phyloP scores from a whole-genome alignment of 225 moss, liverwort and hornwort genomes.

The Pseudoscleropodium purum region DNA sequence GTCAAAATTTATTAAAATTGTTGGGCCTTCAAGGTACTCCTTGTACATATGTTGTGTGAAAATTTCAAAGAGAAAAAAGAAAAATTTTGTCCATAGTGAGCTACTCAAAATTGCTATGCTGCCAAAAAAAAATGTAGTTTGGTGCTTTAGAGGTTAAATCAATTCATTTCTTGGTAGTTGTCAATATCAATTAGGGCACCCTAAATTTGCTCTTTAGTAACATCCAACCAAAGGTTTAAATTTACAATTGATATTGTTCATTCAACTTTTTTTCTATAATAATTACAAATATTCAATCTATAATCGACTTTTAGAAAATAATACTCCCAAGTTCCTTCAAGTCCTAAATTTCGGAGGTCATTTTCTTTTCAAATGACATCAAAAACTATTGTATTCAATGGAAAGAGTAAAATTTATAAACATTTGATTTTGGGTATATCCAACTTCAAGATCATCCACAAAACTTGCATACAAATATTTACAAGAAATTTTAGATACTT shows the following conservation, averaged over 20 bases:
- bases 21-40: too few relatives aligned
- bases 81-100: too few relatives aligned
- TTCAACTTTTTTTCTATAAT: not conserved
- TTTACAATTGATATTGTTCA: not conserved
- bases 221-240: rapidly evolving
- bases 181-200: not conserved
- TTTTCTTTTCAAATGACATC: not conserved
- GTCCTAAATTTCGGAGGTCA: rapidly evolving
- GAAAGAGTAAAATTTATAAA: not conserved
- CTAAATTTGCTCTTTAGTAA: not conserved
- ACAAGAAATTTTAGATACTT: not conserved
- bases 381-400: not conserved
- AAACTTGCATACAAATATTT: not conserved
- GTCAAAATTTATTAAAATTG: too few relatives aligned
- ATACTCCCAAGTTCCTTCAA: rapidly evolving
- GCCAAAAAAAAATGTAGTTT: too few relatives aligned
- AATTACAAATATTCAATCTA: not conserved
- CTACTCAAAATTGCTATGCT: too few relatives aligned
- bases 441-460: rapidly evolving
- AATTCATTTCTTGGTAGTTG: too few relatives aligned
- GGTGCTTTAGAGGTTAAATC: too few relatives aligned
- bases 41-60: too few relatives aligned
- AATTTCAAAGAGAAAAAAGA: too few relatives aligned
- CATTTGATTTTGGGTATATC: not conserved
- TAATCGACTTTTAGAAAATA: not conserved